Evolutionary conservation across 495 filamentous ascomycete genomes (phyloP), one percentile per base, ranked within the genome.

Genomic region (Diplogelasinospora grovesii): DNA sequence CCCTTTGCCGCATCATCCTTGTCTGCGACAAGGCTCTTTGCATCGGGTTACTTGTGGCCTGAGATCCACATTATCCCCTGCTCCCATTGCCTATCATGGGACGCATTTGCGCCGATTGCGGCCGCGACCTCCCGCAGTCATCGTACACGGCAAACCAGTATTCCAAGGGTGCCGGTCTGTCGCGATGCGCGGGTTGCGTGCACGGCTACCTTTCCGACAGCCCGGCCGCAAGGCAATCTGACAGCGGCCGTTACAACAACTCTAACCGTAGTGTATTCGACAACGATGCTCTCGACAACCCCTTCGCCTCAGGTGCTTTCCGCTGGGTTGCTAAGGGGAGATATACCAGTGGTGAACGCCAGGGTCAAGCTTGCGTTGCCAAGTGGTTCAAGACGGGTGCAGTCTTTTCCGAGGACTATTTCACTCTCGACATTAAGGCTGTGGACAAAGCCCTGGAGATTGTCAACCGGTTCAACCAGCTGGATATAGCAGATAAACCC

Each of bases 381-480:
- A 68, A 68, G 42, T 56, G 59, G 53, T 65, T 64, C 41, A 65
- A 63, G 41, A 46, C 46, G 1, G 54, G 54, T 8, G 43, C 38
- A 1, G 49, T 48, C 20, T 61, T 54, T 31, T 48, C 52, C 9
- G 24, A n/a, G 0, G 50, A 60, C 13, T 65, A 54, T 42, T 68
- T 65, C 43, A 34, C 37, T 0, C 44, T 54, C 10, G 63, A 68
- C 25, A 54, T 66, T 41, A 52, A 53, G 36, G 54, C 62, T 9
- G 52, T 59, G 25, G 27, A 51, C 15, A 51, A 52, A n/a, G 54
- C 61, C 2, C 43, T 63, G 5, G 50, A 54, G n/a, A 56, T 68
- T 33, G 52, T 59, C 33, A 54, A 65, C n/a, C 37, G 13, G 10
- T 68, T 63, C 47, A 55, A 66, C 30, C 18, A 57, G 25, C 45